phyloP scores from a whole-genome alignment of 2,329 filamentous ascomycete species.

The Microdochium paspali region DNA sequence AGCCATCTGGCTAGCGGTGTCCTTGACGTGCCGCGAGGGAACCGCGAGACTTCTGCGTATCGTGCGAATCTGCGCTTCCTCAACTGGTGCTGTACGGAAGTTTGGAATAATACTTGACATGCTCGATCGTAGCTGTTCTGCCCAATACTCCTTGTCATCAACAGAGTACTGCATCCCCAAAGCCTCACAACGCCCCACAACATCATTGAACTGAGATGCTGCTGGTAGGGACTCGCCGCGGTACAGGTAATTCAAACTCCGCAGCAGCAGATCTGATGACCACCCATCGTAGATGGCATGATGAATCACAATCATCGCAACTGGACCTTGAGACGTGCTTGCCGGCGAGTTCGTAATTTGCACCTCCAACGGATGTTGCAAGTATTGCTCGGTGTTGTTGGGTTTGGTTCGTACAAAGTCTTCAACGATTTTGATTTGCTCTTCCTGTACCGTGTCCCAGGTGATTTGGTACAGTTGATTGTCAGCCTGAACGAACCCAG shows the following conservation, averaged over 20 bases:
- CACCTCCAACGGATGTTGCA: constrained; percentile 51
- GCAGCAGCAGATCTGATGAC: constrained; percentile 68
- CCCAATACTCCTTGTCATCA: constrained; percentile 57
- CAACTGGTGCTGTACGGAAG: constrained; percentile 31
- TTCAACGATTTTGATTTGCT: constrained; percentile 31
- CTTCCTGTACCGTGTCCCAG: constrained; percentile 40
- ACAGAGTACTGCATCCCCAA: constrained; percentile 20
- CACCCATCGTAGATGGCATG: constrained; percentile 91
- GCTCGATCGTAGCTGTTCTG: constrained; percentile 49
- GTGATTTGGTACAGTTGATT: constrained; percentile 52
- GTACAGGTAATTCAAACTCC: constrained; percentile 52
- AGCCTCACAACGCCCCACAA: constrained; percentile 37
- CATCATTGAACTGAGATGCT: constrained; percentile 49
- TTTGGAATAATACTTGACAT: constrained; percentile 48
- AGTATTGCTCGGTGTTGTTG: constrained; percentile 24
- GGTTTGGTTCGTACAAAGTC: constrained; percentile 29
- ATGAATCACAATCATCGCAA: constrained; percentile 49
- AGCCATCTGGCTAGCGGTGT: constrained; percentile 26
- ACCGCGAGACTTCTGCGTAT: constrained; percentile 3
- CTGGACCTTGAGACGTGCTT: constrained; percentile 21
- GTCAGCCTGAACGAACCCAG: constrained; percentile 56
- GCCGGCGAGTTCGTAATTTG: constrained; percentile 30
- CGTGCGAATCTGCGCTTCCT: constrained; percentile 14
- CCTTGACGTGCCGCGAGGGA: constrained; percentile 16
- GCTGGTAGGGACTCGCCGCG: constrained; percentile 10